phyloP scores from a whole-genome alignment of 2,329 filamentous ascomycete species.

The Arthroderma uncinatum region DNA sequence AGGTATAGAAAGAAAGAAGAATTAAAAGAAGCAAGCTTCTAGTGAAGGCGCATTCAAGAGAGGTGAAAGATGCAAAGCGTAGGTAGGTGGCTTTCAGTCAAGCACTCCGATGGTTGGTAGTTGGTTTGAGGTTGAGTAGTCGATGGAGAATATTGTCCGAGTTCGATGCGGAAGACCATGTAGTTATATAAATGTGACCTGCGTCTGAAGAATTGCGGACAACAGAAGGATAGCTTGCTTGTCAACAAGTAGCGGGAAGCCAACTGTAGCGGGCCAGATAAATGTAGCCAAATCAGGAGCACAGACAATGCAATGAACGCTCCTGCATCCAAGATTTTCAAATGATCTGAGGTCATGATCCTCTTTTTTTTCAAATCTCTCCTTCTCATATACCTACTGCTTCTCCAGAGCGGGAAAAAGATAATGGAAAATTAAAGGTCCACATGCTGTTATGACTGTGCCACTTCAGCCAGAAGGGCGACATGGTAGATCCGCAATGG shows the following conservation, averaged over 20 bases:
- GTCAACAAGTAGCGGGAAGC: neutral
- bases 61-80: neutral
- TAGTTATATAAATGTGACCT: neutral
- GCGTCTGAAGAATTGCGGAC: neutral
- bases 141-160: neutral
- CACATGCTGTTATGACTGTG: conserved; percentile 5
- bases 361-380: neutral
- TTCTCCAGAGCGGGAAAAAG: conserved; percentile 2
- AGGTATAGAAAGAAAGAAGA: neutral
- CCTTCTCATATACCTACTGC: neutral
- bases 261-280: neutral
- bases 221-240: neutral
- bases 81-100: too few relatives aligned
- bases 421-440: conserved; percentile 2
- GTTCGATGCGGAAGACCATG: neutral
- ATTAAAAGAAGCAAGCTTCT: neutral
- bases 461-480: conserved; percentile 5
- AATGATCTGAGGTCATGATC: conserved; percentile 1
- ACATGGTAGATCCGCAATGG: conserved; percentile 3
- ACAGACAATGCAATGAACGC: conserved; percentile 3
- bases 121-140: neutral
- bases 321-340: conserved; percentile 2
- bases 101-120: neutral
- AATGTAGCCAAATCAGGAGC: conserved; percentile 3
- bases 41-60: neutral